These are phyloP conservation scores for Hysterangium stoloniferum DNA, from an alignment of 768 basidiomycete species.

Conservation along the genomic window DNA sequence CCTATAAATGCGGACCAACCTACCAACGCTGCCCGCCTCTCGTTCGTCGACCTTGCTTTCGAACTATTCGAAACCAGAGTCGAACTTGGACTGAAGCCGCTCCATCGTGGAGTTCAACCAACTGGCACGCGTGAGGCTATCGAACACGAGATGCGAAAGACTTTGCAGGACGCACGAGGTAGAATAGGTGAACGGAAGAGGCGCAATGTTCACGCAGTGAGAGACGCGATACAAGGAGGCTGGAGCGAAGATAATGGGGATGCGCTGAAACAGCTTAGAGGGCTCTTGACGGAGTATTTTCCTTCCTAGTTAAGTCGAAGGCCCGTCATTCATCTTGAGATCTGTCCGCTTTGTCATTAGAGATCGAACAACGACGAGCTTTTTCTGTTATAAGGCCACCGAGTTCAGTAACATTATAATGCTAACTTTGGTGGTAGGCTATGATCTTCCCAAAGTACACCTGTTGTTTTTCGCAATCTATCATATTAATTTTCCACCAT, in stretches of 20 bases:
- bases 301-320: neutral
- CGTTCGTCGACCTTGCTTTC: conserved; percentile 14
- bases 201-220: conserved; percentile 13
- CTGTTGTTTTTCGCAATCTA: too few relatives aligned
- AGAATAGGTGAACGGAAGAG: conserved; percentile 17
- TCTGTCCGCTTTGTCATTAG: too few relatives aligned
- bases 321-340: too few relatives aligned
- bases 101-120: conserved; percentile 16
- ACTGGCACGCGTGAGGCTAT: conserved; percentile 18
- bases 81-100: conserved; percentile 13
- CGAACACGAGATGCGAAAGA: conserved; percentile 10
- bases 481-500: too few relatives aligned
- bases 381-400: too few relatives aligned
- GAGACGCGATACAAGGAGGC: neutral
- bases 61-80: conserved; percentile 19
- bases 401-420: too few relatives aligned
- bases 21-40: conserved; percentile 18
- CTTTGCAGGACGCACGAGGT: conserved; percentile 15
- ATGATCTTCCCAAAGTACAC: too few relatives aligned
- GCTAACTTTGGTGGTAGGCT: too few relatives aligned
- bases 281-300: neutral
- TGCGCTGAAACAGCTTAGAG: neutral
- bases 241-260: conserved; percentile 15
- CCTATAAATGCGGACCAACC: conserved; percentile 22
- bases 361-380: too few relatives aligned